These are phyloP conservation scores for Colletotrichum falcatum DNA, from an alignment of 2,329 filamentous ascomycete genomes.

Conservation along the genomic window DNA sequence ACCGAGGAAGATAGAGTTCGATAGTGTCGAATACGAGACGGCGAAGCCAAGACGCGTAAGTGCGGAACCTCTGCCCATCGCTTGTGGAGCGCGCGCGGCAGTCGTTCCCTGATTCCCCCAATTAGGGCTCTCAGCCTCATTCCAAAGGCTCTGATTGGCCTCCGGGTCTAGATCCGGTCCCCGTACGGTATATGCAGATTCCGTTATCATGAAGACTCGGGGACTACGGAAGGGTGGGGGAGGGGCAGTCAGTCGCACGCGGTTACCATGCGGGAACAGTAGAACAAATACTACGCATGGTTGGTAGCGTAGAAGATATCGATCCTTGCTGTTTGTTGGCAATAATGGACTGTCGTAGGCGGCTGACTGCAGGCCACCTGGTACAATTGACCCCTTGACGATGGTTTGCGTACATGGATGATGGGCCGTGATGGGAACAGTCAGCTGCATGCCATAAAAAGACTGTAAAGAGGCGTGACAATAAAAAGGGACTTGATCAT, in stretches of 20 bases:
- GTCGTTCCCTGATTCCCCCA: slow-evolving; percentile 5
- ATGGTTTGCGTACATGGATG: neutral
- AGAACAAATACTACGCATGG: neutral
- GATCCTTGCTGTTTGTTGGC: slow-evolving; percentile 1
- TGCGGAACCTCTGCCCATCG: slow-evolving; percentile 9
- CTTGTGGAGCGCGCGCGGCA: slow-evolving; percentile 7
- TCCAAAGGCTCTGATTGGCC: slow-evolving; percentile 10
- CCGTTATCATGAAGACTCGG: slow-evolving; percentile 9
- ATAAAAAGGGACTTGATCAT: slow-evolving; percentile 23
- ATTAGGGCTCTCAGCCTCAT: slow-evolving; percentile 9
- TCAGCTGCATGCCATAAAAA: neutral
- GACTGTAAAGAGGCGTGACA: too few relatives aligned
- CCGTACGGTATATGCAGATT: slow-evolving; percentile 1
- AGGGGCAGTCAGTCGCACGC: slow-evolving; percentile 28
- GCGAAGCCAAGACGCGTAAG: slow-evolving; percentile 35
- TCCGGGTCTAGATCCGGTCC: neutral
- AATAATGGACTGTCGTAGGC: neutral
- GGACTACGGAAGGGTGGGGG: slow-evolving; percentile 26
- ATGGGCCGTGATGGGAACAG: neutral
- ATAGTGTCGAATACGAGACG: slow-evolving; percentile 20
- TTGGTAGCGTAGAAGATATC: neutral
- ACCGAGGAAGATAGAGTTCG: too few relatives aligned
- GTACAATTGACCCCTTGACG: neutral
- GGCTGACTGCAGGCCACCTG: neutral
- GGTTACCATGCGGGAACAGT: slow-evolving; percentile 3